phyloP scores from a whole-genome alignment of 495 filamentous ascomycete genomes.

The Penicillium paradoxum region DNA sequence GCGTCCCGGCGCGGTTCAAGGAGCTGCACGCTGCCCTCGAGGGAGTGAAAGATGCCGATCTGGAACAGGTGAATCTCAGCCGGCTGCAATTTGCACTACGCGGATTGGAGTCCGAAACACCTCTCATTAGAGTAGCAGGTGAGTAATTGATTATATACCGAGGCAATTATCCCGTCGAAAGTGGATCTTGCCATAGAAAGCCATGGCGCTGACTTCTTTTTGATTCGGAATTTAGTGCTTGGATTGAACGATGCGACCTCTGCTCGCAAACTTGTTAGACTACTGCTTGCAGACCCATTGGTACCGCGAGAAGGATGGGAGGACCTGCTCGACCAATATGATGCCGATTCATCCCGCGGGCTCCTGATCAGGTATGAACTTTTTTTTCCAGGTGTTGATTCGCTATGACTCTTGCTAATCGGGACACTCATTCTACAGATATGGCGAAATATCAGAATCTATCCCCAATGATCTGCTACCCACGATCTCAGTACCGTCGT shows the following conservation, averaged over 20 bases:
- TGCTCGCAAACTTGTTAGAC: constrained; percentile 58
- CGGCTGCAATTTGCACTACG: constrained; percentile 75
- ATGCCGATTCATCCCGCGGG: constrained; percentile 41
- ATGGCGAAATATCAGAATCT: constrained; percentile 46
- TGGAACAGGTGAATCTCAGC: constrained; percentile 65
- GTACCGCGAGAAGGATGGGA: constrained; percentile 64
- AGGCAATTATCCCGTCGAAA: background rate
- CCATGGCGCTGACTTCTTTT: background rate
- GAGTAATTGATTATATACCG: constrained; percentile 11
- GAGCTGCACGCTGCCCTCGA: constrained; percentile 59
- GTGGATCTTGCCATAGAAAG: background rate
- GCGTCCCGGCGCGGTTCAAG: constrained; percentile 34
- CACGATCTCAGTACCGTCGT: constrained; percentile 61
- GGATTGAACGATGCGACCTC: constrained; percentile 43
- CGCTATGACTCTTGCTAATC: background rate
- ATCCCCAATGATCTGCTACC: constrained; percentile 45
- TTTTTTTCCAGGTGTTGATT: background rate
- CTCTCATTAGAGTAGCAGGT: constrained; percentile 69
- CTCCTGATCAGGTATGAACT: constrained; percentile 52
- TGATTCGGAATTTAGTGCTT: constrained; percentile 37
- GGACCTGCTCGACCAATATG: constrained; percentile 49
- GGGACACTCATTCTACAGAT: constrained; percentile 28
- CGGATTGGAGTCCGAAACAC: constrained; percentile 61
- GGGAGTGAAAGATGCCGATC: constrained; percentile 56
- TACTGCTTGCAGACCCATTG: constrained; percentile 76